Conservation (phyloP, 2,329 filamentous ascomycete genomes). For the Blastomyces silverae region DNA sequence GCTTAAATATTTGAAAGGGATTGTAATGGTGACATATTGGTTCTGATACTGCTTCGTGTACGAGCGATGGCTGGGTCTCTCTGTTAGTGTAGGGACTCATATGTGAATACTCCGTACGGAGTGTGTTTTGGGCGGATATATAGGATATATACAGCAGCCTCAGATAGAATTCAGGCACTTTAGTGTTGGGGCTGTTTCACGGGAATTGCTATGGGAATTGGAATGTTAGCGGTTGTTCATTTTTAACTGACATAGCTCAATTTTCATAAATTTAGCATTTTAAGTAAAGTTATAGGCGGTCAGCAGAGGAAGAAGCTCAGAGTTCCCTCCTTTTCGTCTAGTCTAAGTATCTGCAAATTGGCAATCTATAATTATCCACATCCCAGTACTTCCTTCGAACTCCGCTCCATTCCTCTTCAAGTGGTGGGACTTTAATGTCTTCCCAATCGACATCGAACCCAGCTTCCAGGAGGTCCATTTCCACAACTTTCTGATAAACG, state of each 20-base stretch:
- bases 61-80: too few species aligned
- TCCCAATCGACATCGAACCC: slow-evolving; percentile 87
- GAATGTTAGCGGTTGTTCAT: neutral
- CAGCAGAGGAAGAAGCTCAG: too few species aligned
- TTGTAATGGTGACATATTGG: too few species aligned
- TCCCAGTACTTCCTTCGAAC: slow-evolving; percentile 87
- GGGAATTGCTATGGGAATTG: neutral
- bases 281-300: neutral
- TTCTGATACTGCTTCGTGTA: too few species aligned
- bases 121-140: too few species aligned
- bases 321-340: slow-evolving; percentile 6
- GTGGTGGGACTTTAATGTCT: slow-evolving; percentile 63
- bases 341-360: slow-evolving; percentile 37
- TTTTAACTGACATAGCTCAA: neutral
- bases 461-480: slow-evolving; percentile 83
- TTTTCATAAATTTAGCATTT: neutral
- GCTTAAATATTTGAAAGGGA: too few species aligned
- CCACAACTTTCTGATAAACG: slow-evolving; percentile 85
- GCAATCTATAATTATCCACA: slow-evolving; percentile 52
- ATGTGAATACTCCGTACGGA: too few species aligned
- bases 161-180: too few species aligned
- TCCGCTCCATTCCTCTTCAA: slow-evolving; percentile 79
- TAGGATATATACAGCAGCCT: too few species aligned
- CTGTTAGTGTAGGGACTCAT: too few species aligned
- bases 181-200: neutral